phyloP scores from a whole-genome alignment of 1,284 basidiomycete genomes.

The Cystobasidiaceae sp. region DNA sequence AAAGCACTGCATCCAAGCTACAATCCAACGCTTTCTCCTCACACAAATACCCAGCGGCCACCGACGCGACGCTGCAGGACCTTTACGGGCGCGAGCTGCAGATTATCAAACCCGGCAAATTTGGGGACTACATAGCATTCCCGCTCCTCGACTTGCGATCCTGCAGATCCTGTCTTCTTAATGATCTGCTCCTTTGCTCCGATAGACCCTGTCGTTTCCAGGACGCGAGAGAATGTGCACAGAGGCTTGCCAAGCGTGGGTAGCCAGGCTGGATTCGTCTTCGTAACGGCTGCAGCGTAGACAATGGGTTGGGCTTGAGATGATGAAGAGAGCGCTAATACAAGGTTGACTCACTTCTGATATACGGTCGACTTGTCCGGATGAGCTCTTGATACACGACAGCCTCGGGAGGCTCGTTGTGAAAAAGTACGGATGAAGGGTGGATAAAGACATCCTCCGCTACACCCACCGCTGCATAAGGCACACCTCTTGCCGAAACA shows the following conservation, averaged over 20 bases:
- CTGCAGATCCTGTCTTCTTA: background rate
- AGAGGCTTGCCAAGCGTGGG: constrained; percentile 69
- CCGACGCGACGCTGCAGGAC: constrained; percentile 32
- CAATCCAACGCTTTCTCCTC: background rate
- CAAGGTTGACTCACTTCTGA: constrained; percentile 61
- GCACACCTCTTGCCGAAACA: constrained; percentile 68
- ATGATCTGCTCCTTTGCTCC: too few species aligned
- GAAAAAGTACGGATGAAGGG: constrained; percentile 73
- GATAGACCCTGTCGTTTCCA: constrained; percentile 54
- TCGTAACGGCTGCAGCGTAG: constrained; percentile 60
- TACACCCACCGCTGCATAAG: constrained; percentile 79
- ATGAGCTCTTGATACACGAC: constrained; percentile 78
- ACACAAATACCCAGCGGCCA: constrained; percentile 35
- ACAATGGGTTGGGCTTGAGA: background rate
- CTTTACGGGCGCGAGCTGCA: constrained; percentile 35
- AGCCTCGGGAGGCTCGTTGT: constrained; percentile 73
- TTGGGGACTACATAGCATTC: constrained; percentile 37
- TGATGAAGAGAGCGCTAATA: background rate
- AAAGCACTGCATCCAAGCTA: too few species aligned
- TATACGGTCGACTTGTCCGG: constrained; percentile 65
- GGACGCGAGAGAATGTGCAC: constrained; percentile 82
- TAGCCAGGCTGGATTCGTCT: constrained; percentile 86
- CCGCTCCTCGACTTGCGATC: constrained; percentile 24
- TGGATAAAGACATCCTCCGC: constrained; percentile 88
- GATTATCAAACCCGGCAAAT: constrained; percentile 35